Percentiles rank a stretch among this genome's conserved stretches.
These are phyloP conservation scores for Hypoxylon sp. DNA, from an alignment of 2,329 filamentous ascomycete species.

Conservation along the genomic window DNA sequence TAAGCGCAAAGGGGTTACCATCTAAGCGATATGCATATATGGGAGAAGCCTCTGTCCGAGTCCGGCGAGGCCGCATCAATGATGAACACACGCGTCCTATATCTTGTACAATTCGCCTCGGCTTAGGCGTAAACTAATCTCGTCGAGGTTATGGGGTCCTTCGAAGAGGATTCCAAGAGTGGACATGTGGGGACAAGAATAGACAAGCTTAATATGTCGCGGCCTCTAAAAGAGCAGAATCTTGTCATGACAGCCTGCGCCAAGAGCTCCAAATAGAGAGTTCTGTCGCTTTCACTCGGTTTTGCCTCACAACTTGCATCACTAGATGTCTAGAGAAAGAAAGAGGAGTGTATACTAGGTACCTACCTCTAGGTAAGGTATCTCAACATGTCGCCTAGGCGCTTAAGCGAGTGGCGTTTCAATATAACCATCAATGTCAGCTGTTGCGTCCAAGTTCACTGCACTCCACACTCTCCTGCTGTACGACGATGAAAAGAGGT, in stretches of 20 bases:
- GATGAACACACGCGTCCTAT: conserved; percentile 5
- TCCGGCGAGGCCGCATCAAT: conserved; percentile 18
- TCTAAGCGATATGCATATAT: conserved; percentile 32
- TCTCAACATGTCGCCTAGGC: conserved; percentile 47
- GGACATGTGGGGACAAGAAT: conserved; percentile 48
- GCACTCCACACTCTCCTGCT: conserved; percentile 53
- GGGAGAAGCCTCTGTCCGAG: conserved; percentile 4
- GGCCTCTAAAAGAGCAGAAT: conserved; percentile 43
- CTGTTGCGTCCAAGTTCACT: conserved; percentile 50
- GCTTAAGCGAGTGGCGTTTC: conserved; percentile 54
- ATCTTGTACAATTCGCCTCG: conserved; percentile 4
- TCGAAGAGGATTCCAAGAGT: conserved; percentile 36
- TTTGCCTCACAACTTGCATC: conserved; percentile 50
- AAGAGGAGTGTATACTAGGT: not conserved
- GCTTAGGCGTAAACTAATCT: conserved; percentile 23
- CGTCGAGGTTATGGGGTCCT: conserved; percentile 30
- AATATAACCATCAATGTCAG: conserved; percentile 51
- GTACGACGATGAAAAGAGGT: conserved; percentile 47
- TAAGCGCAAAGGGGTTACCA: conserved; percentile 5
- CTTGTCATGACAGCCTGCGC: conserved; percentile 42
- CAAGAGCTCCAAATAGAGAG: conserved; percentile 42
- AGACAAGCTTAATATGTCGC: conserved; percentile 49
- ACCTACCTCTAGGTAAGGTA: conserved; percentile 13
- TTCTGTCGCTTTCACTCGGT: conserved; percentile 51
- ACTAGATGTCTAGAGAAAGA: conserved; percentile 40